phyloP scores from a whole-genome alignment of 352 stramenopile genomes.

The Hyaloperonospora brassicae region DNA sequence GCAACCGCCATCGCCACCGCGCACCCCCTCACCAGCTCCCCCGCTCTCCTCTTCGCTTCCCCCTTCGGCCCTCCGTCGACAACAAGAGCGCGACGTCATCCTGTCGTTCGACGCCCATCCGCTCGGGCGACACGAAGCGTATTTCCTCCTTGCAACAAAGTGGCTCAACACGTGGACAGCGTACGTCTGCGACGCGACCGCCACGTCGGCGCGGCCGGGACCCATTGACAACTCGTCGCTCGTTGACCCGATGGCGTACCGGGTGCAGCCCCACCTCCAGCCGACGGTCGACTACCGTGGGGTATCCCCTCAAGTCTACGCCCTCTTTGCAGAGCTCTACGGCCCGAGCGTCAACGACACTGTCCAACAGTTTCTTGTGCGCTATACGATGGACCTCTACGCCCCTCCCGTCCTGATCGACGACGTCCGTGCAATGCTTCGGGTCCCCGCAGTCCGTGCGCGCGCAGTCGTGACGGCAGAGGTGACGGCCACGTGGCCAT shows the following conservation, averaged over 20 bases:
- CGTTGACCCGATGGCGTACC: conserved; percentile 65
- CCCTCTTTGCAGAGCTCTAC: conserved; percentile 70
- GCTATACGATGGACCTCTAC: conserved; percentile 78
- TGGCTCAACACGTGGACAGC: conserved; percentile 80
- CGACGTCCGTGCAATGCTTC: conserved; percentile 68
- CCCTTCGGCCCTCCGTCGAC: conserved; percentile 4
- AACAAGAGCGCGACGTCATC: conserved; percentile 54
- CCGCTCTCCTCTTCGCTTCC: too few species aligned
- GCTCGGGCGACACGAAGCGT: conserved; percentile 60
- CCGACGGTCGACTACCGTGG: conserved; percentile 69
- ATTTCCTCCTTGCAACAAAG: conserved; percentile 67
- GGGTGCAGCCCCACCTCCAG: conserved; percentile 45
- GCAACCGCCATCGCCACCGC: too few species aligned
- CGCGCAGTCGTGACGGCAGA: conserved; percentile 38
- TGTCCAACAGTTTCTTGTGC: conserved; percentile 41
- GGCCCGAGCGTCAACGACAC: conserved; percentile 35
- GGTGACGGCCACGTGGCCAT: too few species aligned
- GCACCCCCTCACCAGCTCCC: too few species aligned
- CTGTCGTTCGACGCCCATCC: conserved; percentile 58
- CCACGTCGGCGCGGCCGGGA: conserved; percentile 39
- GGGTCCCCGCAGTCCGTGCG: conserved; percentile 47
- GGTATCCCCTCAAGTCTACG: conserved; percentile 73
- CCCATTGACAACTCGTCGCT: conserved; percentile 66
- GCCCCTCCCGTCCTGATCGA: conserved; percentile 69
- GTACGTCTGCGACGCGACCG: conserved; percentile 59